Evolutionary conservation across 371 early-diverging fungal species (phyloP).

Genomic region (Coemansia sp.): DNA sequence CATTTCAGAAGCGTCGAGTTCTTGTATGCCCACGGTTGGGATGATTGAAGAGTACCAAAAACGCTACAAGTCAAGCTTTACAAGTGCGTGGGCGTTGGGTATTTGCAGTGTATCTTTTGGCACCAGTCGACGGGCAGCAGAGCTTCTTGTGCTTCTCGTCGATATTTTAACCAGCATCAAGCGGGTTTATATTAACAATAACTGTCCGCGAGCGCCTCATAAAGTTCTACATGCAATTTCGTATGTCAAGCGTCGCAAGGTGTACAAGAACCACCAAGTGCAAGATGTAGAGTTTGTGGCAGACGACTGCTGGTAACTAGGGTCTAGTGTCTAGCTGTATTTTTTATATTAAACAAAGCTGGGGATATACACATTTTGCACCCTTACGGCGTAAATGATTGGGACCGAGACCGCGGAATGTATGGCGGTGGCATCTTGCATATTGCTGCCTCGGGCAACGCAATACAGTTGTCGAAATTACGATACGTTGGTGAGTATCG

Average conservation of each 20-base stretch:
- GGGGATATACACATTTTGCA: background rate
- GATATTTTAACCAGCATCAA: conserved; percentile 23
- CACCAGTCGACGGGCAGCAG: conserved; percentile 24
- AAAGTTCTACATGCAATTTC: background rate
- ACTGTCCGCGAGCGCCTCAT: background rate
- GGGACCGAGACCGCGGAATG: background rate
- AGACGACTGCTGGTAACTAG: conserved; percentile 1
- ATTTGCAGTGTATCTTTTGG: conserved; percentile 8
- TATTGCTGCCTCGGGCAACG: background rate
- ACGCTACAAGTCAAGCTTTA: conserved; percentile 1
- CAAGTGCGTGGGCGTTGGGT: conserved; percentile 6
- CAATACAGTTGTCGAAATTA: background rate
- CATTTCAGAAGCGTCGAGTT: background rate
- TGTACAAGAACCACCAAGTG: conserved; percentile 2
- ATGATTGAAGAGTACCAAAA: conserved; percentile 17
- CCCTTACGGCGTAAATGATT: background rate
- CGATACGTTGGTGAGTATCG: conserved; percentile 18
- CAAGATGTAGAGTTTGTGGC: background rate
- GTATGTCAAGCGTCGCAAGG: conserved; percentile 6
- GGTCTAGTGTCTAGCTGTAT: background rate
- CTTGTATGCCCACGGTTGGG: conserved; percentile 13
- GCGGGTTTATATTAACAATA: conserved; percentile 2
- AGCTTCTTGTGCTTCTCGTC: conserved; percentile 24
- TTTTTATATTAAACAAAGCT: background rate
- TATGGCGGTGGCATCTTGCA: conserved; percentile 9